These are phyloP conservation scores for Plasmopara halstedii DNA, from an alignment of 352 stramenopile species.

Conservation along the genomic window DNA sequence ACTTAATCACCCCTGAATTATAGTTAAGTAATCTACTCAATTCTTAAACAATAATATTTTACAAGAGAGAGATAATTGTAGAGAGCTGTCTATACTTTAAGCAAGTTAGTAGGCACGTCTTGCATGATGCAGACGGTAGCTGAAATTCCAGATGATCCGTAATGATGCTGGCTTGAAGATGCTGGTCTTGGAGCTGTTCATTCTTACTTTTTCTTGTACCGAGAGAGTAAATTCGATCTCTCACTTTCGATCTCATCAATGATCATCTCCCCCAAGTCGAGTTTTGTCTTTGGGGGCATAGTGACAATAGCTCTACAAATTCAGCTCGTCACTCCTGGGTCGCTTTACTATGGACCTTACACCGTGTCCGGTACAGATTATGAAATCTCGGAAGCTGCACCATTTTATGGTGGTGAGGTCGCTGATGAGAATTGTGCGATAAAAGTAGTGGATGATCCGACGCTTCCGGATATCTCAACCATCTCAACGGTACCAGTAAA, in stretches of 20 bases:
- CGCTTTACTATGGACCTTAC: constrained; percentile 13
- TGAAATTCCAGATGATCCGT: not conserved
- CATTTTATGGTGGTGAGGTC: constrained; percentile 6
- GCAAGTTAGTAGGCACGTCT: no score
- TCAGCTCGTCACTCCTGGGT: constrained; percentile 8
- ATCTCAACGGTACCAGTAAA: constrained; percentile 13
- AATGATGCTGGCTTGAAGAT: not conserved
- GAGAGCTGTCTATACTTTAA: no score
- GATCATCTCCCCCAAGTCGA: not conserved
- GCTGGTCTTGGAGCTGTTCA: no score
- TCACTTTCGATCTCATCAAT: not conserved
- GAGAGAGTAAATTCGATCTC: not conserved
- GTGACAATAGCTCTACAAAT: constrained; percentile 12
- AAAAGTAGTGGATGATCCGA: constrained; percentile 12
- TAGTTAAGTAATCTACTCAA: no score
- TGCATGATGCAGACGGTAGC: not conserved
- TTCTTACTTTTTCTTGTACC: not conserved
- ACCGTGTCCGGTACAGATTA: constrained; percentile 1
- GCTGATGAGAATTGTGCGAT: constrained; percentile 8
- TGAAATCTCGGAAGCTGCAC: constrained; percentile 7
- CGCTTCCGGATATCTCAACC: constrained; percentile 17
- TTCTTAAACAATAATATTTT: no score
- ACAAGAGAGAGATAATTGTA: no score
- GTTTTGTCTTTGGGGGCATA: not conserved
- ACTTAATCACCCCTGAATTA: no score